These are phyloP conservation scores for Chamaecyparis obtusa DNA, from an alignment of 75 land plant species.

Conservation along the genomic window DNA sequence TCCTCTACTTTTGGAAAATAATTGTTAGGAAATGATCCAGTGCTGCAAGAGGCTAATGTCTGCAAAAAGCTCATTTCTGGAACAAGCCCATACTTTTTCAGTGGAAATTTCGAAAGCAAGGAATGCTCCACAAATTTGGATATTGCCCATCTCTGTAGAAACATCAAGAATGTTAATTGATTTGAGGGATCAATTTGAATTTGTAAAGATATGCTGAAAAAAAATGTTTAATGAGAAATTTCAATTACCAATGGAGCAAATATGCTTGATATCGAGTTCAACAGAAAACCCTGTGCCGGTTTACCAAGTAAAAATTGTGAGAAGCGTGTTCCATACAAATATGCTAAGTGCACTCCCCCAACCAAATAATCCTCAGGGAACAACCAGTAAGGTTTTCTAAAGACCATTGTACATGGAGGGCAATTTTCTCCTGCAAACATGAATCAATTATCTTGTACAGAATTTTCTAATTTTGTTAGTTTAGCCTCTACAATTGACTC, in stretches of 20 bases:
- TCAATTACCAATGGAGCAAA: constrained; percentile 50
- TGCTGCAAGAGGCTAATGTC: constrained; percentile 44
- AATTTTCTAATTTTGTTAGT: background rate
- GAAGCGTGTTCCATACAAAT: constrained; percentile 56
- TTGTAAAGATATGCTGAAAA: background rate
- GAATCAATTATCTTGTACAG: background rate
- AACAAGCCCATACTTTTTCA: constrained; percentile 52
- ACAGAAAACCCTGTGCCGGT: constrained; percentile 50
- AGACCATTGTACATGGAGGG: constrained; percentile 72
- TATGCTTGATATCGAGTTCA: constrained; percentile 27
- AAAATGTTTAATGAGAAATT: background rate
- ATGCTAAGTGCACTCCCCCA: constrained; percentile 58
- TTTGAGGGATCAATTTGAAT: background rate
- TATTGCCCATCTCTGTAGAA: constrained; percentile 46
- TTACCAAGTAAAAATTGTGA: constrained; percentile 57
- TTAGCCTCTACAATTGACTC: background rate
- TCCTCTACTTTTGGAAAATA: constrained; percentile 55
- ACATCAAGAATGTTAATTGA: background rate
- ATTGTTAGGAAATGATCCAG: constrained; percentile 29
- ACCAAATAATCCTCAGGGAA: constrained; percentile 41
- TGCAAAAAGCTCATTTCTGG: constrained; percentile 70
- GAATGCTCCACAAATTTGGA: constrained; percentile 71
- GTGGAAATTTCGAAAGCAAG: constrained; percentile 52
- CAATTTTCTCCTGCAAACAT: constrained; percentile 43
- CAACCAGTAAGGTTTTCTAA: constrained; percentile 71